Evolutionary conservation across 1,139 yeast species (phyloP).

Genomic region (Lodderomyces jiufengensis): DNA sequence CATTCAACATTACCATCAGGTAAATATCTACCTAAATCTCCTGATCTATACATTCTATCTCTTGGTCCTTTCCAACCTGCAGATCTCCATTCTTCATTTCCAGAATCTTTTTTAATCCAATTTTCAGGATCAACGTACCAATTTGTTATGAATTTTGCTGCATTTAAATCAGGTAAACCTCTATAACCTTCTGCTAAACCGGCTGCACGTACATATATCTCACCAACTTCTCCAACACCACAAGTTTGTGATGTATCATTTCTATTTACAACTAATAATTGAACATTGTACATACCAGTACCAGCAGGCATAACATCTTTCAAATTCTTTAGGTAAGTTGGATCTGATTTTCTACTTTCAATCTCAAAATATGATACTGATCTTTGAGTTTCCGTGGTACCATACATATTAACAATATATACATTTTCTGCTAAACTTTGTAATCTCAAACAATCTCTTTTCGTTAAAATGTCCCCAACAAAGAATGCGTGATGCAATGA

Average conservation of each 20-base stretch:
- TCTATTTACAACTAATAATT: conserved; percentile 88
- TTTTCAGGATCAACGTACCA: conserved; percentile 73
- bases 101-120: conserved; percentile 55
- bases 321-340: conserved; percentile 72
- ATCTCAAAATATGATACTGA: conserved; percentile 94
- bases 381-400: conserved; percentile 98
- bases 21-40: conserved; percentile 92
- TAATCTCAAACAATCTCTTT: conserved; percentile 90
- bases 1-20: conserved; percentile 98
- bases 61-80: conserved; percentile 90
- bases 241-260: conserved; percentile 83
- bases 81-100: conserved; percentile 63
- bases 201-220: conserved; percentile 95
- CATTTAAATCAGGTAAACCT: conserved; percentile 83
- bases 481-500: conserved; percentile 92
- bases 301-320: conserved; percentile 99
- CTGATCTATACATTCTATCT: conserved; percentile 93
- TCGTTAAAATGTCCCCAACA: conserved; percentile 95
- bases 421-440: conserved; percentile 91
- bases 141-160: conserved; percentile 79
- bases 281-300: conserved; percentile 94
- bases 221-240: conserved; percentile 99
- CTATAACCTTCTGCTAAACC: conserved; percentile 97
- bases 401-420: conserved; percentile 94
- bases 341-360: conserved; percentile 64